These are phyloP conservation scores for Mucor sp. DNA, from an alignment of 371 early-diverging fungal genomes.

Conservation along the genomic window DNA sequence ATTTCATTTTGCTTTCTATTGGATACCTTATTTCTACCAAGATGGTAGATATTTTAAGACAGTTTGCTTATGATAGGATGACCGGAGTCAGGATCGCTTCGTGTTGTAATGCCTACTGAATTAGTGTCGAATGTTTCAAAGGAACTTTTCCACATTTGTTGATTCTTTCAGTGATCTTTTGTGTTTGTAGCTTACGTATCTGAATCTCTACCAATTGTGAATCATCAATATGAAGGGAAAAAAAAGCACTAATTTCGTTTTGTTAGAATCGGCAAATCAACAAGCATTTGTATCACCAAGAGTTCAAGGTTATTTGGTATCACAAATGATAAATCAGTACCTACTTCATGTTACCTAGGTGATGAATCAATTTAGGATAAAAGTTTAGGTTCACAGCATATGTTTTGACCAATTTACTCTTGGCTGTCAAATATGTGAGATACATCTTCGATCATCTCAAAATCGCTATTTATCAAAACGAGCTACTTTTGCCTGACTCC, in stretches of 20 bases:
- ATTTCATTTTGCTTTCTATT: background rate
- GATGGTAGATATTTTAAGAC: constrained; percentile 3
- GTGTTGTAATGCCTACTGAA: background rate
- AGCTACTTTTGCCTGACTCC: background rate
- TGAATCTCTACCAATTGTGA: background rate
- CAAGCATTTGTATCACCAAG: background rate
- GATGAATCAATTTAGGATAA: background rate
- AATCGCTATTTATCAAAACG: background rate
- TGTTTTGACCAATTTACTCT: background rate
- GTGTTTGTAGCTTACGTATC: background rate
- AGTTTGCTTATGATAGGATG: background rate
- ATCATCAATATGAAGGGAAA: background rate
- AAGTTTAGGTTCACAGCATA: background rate
- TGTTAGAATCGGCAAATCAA: background rate
- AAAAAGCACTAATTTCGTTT: background rate
- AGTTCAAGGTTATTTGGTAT: background rate
- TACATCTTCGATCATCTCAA: background rate
- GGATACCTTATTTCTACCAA: background rate
- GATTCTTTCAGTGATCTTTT: background rate
- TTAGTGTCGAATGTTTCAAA: background rate
- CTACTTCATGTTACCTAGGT: background rate
- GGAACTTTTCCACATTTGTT: background rate
- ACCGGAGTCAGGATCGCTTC: background rate
- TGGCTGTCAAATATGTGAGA: background rate
- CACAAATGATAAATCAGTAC: background rate